Evolutionary conservation across 2,329 filamentous ascomycete species (phyloP).

Genomic region (Aspergillus sp.): DNA sequence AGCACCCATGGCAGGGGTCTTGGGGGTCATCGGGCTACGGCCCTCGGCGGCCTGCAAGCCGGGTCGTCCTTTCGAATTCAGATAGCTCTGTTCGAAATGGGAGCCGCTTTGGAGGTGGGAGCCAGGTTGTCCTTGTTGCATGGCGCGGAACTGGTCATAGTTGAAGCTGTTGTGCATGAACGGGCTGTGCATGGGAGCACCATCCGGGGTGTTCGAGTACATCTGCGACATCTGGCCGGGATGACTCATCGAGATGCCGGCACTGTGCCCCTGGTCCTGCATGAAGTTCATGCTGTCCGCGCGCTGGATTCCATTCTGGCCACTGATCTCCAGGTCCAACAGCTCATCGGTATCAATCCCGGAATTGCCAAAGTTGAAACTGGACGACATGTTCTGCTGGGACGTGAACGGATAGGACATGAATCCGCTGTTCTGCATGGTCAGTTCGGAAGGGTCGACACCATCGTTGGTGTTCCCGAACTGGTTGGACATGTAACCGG

Average conservation of each 20-base stretch:
- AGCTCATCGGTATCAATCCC: constrained; percentile 87
- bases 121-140: constrained; percentile 49
- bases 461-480: constrained; percentile 56
- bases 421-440: constrained; percentile 59
- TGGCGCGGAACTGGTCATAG: constrained; percentile 70
- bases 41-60: constrained; percentile 67
- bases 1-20: constrained; percentile 73
- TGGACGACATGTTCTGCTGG: constrained; percentile 64
- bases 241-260: constrained; percentile 60
- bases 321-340: constrained; percentile 59
- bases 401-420: constrained; percentile 60
- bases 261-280: constrained; percentile 52
- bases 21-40: constrained; percentile 80
- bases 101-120: constrained; percentile 39
- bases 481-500: constrained; percentile 54
- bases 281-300: constrained; percentile 37
- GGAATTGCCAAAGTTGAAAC: constrained; percentile 74
- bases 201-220: constrained; percentile 89
- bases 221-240: constrained; percentile 67
- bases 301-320: constrained; percentile 37
- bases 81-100: constrained; percentile 56
- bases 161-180: constrained; percentile 74
- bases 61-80: constrained; percentile 58
- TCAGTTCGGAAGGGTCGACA: constrained; percentile 83
- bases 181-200: constrained; percentile 86